Percentiles rank a stretch among this genome's conserved stretches.
phyloP scores from a whole-genome alignment of 108 stramenopile species.

The Bacterosira constricta region DNA sequence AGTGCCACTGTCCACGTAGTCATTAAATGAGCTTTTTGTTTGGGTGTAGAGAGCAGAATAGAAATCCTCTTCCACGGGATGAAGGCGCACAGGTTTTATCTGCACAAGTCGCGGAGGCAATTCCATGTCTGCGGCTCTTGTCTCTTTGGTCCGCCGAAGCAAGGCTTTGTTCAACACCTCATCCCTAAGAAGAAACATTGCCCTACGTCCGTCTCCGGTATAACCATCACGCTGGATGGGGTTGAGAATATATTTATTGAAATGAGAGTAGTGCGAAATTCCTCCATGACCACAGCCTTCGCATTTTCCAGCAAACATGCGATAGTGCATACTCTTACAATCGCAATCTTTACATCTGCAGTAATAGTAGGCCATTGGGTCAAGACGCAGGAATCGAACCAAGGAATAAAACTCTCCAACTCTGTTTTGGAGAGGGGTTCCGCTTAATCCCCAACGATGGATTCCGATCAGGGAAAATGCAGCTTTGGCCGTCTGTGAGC shows the following conservation, averaged over 20 bases:
- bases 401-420: constrained; percentile 98
- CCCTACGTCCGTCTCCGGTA: constrained; percentile 89
- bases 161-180: constrained; percentile 82
- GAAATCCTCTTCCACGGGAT: constrained; percentile 96
- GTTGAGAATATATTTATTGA: constrained; percentile 94
- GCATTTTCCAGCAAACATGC: constrained; percentile 81
- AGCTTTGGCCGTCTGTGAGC: constrained; percentile 94
- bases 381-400: constrained; percentile 93
- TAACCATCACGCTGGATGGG: constrained; percentile 88
- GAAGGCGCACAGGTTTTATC: constrained; percentile 81
- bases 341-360: constrained; percentile 88
- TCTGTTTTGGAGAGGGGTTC: constrained; percentile 98
- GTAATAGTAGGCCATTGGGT: constrained; percentile 97
- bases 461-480: constrained; percentile 91
- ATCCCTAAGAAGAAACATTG: constrained; percentile 89
- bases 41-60: constrained; percentile 96
- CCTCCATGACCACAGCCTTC: constrained; percentile 92
- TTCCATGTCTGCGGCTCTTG: constrained; percentile 93
- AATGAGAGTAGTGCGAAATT: constrained; percentile 93
- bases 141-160: constrained; percentile 96
- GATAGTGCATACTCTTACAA: constrained; percentile 95
- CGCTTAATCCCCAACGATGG: constrained; percentile 92
- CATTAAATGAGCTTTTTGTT: constrained; percentile 92
- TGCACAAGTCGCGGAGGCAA: constrained; percentile 91
- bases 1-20: constrained; percentile 92